These are phyloP conservation scores for Chamaenerion angustifolium DNA, from an alignment of 345 rosid genomes.

Conservation along the genomic window DNA sequence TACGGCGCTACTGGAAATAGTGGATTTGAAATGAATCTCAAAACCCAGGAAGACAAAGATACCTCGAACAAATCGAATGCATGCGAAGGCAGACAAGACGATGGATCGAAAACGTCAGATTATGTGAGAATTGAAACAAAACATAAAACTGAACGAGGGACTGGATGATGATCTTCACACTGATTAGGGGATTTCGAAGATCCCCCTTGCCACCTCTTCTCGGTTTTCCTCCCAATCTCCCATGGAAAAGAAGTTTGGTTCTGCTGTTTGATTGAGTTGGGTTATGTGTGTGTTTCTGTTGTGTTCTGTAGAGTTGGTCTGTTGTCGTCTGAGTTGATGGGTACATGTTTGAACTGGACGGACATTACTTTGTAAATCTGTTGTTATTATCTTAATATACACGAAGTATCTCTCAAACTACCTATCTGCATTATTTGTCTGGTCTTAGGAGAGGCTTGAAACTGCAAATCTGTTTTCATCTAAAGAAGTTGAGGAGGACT, in stretches of 20 bases:
- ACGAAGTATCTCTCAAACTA: too few species aligned
- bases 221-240: too few species aligned
- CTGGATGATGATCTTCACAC: not conserved
- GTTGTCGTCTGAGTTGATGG: too few species aligned
- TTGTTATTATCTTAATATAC: too few species aligned
- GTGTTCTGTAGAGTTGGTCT: too few species aligned
- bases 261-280: too few species aligned
- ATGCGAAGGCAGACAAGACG: not conserved
- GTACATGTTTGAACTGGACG: not conserved
- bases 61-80: not conserved
- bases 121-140: not conserved
- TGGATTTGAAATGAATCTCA: not conserved
- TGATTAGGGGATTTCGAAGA: not conserved
- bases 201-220: too few species aligned
- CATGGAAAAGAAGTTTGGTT: too few species aligned
- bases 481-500: constrained; percentile 87
- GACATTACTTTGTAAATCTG: not conserved
- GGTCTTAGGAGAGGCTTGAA: constrained; percentile 80
- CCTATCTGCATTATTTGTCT: not conserved
- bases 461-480: constrained; percentile 70
- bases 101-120: not conserved
- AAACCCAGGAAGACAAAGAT: not conserved
- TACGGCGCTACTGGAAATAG: too few species aligned
- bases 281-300: too few species aligned
- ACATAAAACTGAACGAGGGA: constrained; percentile 2